Evolutionary conservation across 78 protist genomes (phyloP), one percentile per base, ranked within the genome.

Genomic region (Planoprotostelium fungivorum): DNA sequence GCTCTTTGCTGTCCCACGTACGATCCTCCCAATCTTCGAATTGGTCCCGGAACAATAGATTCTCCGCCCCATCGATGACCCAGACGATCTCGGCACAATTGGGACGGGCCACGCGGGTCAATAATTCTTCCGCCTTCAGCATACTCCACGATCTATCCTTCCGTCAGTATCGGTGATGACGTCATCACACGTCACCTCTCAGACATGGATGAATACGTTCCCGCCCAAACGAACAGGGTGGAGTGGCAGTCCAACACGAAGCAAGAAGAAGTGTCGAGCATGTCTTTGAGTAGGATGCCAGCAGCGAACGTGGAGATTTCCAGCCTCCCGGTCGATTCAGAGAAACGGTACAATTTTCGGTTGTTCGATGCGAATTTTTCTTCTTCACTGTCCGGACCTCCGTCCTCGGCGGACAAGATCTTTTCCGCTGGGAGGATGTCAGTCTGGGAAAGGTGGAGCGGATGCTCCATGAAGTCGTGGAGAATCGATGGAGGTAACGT

Each of bases 101-200:
- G 0, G 84, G 39, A 38, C 94, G 10, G n/a, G 51, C 63, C n/a
- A 73, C 84, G 29, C 84, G 86, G 34, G 37, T 51, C 0, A 94
- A 34, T 5, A 94, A 10, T 35, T 94, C 96, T n/a, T 94, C 96
- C 23, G 96, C 96, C 31, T 94, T 94, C 38, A 94, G 36, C 96
- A 88, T 89, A 0, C 93, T 86, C 96, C 96, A 94, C 29, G 93
- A 90, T 51, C 73, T 51, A 51, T 25, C 16, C 73, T n/a, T n/a
- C 5, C 73, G 31, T 51, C 73, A 51, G 73, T 51, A 51, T 51
- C 73, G 31, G 16, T 51, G 16, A 25, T 16, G 5, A 51, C 73
- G 16, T 51, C 73, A 51, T 51, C 73, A 51, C 5, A 25, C 5
- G 31, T 16, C 5, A 51, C 84, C 88, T 89, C 88, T 94, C 96